Evolutionary conservation across 1,284 basidiomycete genomes (phyloP).

Genomic region (Hemileia vastatrix): DNA sequence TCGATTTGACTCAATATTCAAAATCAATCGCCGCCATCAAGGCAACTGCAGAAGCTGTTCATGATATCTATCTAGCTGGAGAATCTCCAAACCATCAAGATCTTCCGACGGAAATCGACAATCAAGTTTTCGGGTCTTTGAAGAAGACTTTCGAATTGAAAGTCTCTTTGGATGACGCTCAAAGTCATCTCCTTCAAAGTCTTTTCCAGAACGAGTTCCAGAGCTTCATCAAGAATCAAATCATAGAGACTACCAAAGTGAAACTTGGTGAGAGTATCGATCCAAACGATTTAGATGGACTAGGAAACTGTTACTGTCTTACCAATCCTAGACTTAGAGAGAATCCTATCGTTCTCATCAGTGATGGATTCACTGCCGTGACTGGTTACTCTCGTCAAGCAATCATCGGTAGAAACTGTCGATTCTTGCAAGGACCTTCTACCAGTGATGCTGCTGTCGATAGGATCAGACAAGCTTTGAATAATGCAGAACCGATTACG

Average conservation of each 20-base stretch:
- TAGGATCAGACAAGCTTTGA: constrained; percentile 28
- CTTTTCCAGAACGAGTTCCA: constrained; percentile 26
- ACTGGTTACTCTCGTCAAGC: constrained; percentile 25
- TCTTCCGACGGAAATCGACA: constrained; percentile 8
- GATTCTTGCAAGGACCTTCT: constrained; percentile 34
- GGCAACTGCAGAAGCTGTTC: constrained; percentile 14
- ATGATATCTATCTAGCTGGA: constrained; percentile 22
- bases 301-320: constrained; percentile 27
- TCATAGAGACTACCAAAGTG: constrained; percentile 25
- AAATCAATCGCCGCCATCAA: background rate
- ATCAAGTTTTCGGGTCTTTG: constrained; percentile 9
- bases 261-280: constrained; percentile 21
- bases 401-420: constrained; percentile 37
- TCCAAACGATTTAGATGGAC: constrained; percentile 16
- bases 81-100: constrained; percentile 8
- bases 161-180: constrained; percentile 7
- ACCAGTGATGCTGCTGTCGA: constrained; percentile 26
- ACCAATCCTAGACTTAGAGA: constrained; percentile 25
- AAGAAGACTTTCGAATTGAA: constrained; percentile 12
- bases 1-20: constrained; percentile 18
- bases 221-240: constrained; percentile 22
- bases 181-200: constrained; percentile 17
- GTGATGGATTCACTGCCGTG: constrained; percentile 18
- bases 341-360: constrained; percentile 27
- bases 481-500: constrained; percentile 23